These are phyloP conservation scores for Hysterangium stoloniferum DNA, from an alignment of 768 basidiomycete genomes.

Conservation along the genomic window DNA sequence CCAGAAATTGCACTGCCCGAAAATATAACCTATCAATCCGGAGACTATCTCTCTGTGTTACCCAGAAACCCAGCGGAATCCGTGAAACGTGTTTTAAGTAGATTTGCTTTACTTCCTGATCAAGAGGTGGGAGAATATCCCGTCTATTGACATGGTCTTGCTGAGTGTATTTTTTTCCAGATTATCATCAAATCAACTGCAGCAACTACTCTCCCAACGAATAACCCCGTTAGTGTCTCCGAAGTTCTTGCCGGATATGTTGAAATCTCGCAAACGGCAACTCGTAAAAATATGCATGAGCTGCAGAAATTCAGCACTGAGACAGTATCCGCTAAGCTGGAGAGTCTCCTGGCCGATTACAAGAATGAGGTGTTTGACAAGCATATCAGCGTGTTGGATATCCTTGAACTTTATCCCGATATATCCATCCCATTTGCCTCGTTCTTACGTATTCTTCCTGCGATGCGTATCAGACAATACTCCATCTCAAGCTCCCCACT, in stretches of 20 bases:
- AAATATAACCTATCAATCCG: slow-evolving; percentile 31
- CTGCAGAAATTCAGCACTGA: slow-evolving; percentile 24
- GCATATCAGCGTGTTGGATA: slow-evolving; percentile 34
- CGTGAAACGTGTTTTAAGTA: slow-evolving; percentile 31
- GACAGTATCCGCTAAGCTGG: slow-evolving; percentile 22
- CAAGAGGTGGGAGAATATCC: slow-evolving; percentile 25
- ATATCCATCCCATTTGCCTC: slow-evolving; percentile 30
- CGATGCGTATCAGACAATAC: slow-evolving; percentile 44
- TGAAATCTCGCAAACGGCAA: slow-evolving; percentile 41
- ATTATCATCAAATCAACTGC: slow-evolving; percentile 30
- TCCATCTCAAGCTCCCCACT: slow-evolving; percentile 44
- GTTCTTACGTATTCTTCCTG: slow-evolving; percentile 35
- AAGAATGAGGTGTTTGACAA: slow-evolving; percentile 27
- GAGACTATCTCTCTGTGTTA: slow-evolving; percentile 43
- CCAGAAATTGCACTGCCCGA: slow-evolving; percentile 35
- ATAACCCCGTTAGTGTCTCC: slow-evolving; percentile 29
- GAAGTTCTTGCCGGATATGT: slow-evolving; percentile 37
- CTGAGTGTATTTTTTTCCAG: slow-evolving; percentile 16
- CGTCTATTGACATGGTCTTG: not conserved
- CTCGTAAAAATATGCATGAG: slow-evolving; percentile 31
- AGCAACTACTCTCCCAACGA: slow-evolving; percentile 34
- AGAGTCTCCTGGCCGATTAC: slow-evolving; percentile 26
- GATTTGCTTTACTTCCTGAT: slow-evolving; percentile 32
- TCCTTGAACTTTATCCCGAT: slow-evolving; percentile 32
- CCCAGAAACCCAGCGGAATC: slow-evolving; percentile 34